A percentile compares a stretch with the other conserved stretches of the same genome.
These are phyloP conservation scores for Podochytrium sp. DNA, from an alignment of 192 early-diverging fungal genomes.

Conservation along the genomic window DNA sequence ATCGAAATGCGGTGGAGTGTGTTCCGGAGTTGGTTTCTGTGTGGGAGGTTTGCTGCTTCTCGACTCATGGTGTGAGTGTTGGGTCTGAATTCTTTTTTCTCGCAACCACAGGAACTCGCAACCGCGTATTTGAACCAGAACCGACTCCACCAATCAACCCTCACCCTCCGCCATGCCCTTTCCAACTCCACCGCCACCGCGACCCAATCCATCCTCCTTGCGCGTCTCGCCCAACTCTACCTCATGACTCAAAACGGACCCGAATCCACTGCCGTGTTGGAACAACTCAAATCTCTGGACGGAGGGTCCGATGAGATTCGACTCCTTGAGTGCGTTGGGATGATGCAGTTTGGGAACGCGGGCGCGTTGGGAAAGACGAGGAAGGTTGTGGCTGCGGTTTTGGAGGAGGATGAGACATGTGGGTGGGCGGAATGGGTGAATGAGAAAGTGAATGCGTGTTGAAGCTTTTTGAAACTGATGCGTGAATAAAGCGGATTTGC, in stretches of 20 bases:
- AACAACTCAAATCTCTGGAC: constrained; percentile 1
- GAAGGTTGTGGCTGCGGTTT: constrained; percentile 17
- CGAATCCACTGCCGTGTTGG: background rate
- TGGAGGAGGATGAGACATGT: constrained; percentile 15
- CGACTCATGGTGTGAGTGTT: too few species aligned
- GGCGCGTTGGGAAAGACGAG: background rate
- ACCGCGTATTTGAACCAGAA: constrained; percentile 2
- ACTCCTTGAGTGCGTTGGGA: constrained; percentile 10
- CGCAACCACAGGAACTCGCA: constrained; percentile 32
- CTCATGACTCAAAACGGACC: background rate
- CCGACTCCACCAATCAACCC: constrained; percentile 1
- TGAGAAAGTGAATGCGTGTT: background rate
- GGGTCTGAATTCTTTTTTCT: too few species aligned
- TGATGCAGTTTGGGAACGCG: constrained; percentile 7
- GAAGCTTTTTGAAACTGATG: too few species aligned
- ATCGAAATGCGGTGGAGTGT: constrained; percentile 8
- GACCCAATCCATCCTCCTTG: background rate
- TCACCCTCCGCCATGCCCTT: background rate
- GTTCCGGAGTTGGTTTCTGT: background rate
- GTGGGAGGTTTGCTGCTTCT: background rate
- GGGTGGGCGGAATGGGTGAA: constrained; percentile 9
- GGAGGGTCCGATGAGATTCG: background rate
- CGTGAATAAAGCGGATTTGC: too few species aligned
- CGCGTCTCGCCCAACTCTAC: constrained; percentile 9
- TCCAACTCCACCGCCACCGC: background rate